A percentile compares a stretch with the other conserved stretches of the same genome.
These are phyloP conservation scores for Oryza rufipogon DNA, from an alignment of 176 grass and related monocot genomes.

Conservation along the genomic window DNA sequence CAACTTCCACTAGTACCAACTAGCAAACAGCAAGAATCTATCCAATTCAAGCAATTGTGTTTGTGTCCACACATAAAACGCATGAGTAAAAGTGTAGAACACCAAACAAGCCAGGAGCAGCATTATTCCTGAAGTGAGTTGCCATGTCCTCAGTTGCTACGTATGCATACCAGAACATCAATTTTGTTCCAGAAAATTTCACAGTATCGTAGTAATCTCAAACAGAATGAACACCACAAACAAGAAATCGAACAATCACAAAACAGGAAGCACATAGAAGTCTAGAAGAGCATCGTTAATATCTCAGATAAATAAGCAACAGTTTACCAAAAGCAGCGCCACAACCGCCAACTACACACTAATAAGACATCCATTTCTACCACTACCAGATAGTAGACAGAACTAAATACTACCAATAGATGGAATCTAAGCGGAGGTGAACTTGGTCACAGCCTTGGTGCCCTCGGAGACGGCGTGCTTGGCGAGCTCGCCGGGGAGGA, in stretches of 20 bases:
- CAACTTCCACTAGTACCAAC: neutral
- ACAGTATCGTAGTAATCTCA: too few relatives aligned
- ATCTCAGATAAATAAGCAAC: neutral
- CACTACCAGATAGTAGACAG: too few relatives aligned
- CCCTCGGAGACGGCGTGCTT: slow-evolving; percentile 75
- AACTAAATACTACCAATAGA: too few relatives aligned
- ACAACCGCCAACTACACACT: neutral
- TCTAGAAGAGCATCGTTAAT: neutral
- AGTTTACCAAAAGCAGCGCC: neutral
- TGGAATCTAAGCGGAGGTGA: slow-evolving; percentile 30
- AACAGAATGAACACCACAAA: neutral
- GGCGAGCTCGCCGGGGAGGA: slow-evolving; percentile 64
- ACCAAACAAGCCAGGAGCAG: too few relatives aligned
- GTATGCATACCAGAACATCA: too few relatives aligned
- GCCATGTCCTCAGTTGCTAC: too few relatives aligned
- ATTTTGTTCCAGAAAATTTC: neutral
- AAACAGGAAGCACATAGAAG: neutral
- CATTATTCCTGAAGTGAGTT: neutral
- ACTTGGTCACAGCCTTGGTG: slow-evolving; percentile 75
- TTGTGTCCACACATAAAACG: too few relatives aligned
- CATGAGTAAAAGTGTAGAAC: too few relatives aligned
- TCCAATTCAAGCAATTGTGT: neutral
- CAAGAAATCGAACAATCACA: neutral
- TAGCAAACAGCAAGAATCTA: neutral
- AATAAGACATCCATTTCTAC: neutral